Percentiles rank a stretch among this genome's conserved stretches.
Conservation (phyloP, 805 yeast genomes). For the Barnettozyma pratensis region DNA sequence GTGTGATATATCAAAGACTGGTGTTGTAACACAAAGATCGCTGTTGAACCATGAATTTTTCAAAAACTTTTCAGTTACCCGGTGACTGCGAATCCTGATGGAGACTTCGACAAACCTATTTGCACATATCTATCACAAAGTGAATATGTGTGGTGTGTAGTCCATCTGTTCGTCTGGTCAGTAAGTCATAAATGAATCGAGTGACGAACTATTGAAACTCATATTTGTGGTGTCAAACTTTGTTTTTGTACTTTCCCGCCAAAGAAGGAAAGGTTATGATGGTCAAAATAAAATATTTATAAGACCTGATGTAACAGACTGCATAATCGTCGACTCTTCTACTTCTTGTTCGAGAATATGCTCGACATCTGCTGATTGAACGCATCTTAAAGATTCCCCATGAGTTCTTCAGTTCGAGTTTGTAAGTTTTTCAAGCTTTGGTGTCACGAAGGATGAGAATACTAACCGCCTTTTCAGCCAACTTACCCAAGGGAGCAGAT, state of each 20-base stretch:
- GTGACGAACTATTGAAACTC: too few species aligned
- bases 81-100: neutral
- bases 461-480: constrained; percentile 6
- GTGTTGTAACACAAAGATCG: neutral
- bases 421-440: constrained; percentile 7
- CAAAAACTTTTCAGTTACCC: constrained; percentile 1
- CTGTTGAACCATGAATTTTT: neutral
- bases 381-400: neutral
- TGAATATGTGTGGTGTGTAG: too few species aligned
- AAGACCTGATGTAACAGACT: too few species aligned
- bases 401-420: constrained; percentile 9
- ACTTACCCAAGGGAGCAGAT: constrained; percentile 12
- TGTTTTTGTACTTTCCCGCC: neutral
- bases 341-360: too few species aligned
- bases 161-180: neutral
- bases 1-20: neutral
- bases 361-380: too few species aligned
- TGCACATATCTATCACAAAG: neutral
- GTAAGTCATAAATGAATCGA: neutral
- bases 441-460: neutral
- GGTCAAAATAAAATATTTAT: neutral
- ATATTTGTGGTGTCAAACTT: too few species aligned
- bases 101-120: neutral
- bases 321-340: too few species aligned
- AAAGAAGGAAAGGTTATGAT: neutral